phyloP scores from a whole-genome alignment of 208 protist species.

The Histomonas meleagridis region DNA sequence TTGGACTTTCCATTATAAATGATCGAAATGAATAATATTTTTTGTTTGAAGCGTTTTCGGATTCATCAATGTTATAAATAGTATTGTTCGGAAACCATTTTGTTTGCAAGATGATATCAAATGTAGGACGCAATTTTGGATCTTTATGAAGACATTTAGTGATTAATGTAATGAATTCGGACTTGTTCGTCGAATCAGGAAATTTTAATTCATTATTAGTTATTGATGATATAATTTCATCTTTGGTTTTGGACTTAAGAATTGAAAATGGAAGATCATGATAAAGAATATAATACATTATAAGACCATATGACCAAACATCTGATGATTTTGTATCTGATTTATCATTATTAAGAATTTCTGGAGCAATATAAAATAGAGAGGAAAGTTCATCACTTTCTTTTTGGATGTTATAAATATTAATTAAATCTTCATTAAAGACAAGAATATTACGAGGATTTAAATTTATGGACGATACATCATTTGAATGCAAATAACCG shows the following conservation, averaged over 20 bases:
- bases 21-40: too few relatives aligned
- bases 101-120: neutral
- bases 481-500: neutral
- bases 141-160: neutral
- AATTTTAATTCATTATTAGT: neutral
- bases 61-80: too few relatives aligned
- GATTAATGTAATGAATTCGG: neutral
- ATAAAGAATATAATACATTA: neutral
- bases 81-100: too few relatives aligned
- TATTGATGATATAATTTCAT: neutral
- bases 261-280: neutral
- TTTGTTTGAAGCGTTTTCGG: too few relatives aligned
- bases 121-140: neutral
- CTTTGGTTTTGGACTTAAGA: neutral
- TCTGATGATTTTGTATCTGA: neutral
- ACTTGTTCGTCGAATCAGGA: neutral
- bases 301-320: neutral
- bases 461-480: neutral
- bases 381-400: too few relatives aligned
- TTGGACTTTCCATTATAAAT: too few relatives aligned
- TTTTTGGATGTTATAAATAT: too few relatives aligned
- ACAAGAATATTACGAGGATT: slow-evolving; percentile 1
- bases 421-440: neutral
- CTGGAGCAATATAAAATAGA: neutral
- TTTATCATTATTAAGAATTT: neutral